Evolutionary conservation across 352 stramenopile species (phyloP).

Genomic region (Thraustochytrium striatum): DNA sequence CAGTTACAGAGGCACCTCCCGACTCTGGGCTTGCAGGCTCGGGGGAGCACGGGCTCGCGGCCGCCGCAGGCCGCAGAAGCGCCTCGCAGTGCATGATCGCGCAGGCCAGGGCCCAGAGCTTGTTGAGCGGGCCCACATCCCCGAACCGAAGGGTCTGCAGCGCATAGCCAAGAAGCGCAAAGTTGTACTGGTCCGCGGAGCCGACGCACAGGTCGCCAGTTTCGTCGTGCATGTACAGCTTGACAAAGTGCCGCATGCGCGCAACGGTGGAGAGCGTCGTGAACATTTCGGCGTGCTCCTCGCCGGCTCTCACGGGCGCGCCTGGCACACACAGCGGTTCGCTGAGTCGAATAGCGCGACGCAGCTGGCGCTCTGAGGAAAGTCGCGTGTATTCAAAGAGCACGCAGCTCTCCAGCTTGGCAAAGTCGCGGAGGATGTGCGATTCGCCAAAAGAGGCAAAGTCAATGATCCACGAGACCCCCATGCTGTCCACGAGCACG

Average conservation of each 20-base stretch:
- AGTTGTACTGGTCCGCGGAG: background rate
- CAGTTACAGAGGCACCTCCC: too few relatives aligned
- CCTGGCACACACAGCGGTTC: too few relatives aligned
- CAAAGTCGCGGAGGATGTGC: constrained; percentile 18
- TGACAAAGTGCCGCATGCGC: too few relatives aligned
- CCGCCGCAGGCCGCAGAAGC: too few relatives aligned
- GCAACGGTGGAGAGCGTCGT: too few relatives aligned
- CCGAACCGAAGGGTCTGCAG: background rate
- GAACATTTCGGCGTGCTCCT: too few relatives aligned
- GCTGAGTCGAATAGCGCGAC: too few relatives aligned
- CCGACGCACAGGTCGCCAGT: too few relatives aligned
- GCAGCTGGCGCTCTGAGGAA: background rate
- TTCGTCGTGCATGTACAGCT: too few relatives aligned
- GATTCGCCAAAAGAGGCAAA: constrained; percentile 26
- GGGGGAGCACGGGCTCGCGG: too few relatives aligned
- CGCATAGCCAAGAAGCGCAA: background rate
- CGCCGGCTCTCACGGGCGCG: too few relatives aligned
- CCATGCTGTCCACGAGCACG: constrained; percentile 23
- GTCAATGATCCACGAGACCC: constrained; percentile 35
- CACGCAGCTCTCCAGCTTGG: constrained; percentile 33
- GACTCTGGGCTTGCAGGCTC: too few relatives aligned
- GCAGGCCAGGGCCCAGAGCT: background rate
- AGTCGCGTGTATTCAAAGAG: constrained; percentile 19
- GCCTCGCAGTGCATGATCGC: background rate
- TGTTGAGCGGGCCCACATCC: background rate